These are phyloP conservation scores for Candolleomyces aberdarensis DNA, from an alignment of 768 basidiomycete genomes.

Conservation along the genomic window DNA sequence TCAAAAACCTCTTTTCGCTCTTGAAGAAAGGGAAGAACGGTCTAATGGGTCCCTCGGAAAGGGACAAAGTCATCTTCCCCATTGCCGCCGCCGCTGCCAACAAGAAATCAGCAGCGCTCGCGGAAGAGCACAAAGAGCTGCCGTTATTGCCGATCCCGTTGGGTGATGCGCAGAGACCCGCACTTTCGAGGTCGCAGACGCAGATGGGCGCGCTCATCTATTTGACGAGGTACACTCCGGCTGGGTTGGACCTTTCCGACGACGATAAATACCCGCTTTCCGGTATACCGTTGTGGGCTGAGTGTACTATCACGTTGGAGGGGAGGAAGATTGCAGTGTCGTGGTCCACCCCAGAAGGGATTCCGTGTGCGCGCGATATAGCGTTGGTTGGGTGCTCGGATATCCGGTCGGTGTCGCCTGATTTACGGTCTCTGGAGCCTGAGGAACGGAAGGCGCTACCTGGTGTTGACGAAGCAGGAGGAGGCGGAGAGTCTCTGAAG, in stretches of 20 bases:
- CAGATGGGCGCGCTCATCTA: slow-evolving; percentile 5
- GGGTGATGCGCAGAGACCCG: background rate
- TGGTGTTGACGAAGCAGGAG: background rate
- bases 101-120: slow-evolving; percentile 2
- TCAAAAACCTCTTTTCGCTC: slow-evolving; percentile 13
- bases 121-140: background rate
- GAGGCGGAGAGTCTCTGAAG: slow-evolving; percentile 41
- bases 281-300: slow-evolving; percentile 1
- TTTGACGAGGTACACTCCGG: background rate
- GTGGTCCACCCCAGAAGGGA: slow-evolving; percentile 2
- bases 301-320: slow-evolving; percentile 9
- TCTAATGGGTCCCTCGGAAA: background rate
- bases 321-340: slow-evolving; percentile 12
- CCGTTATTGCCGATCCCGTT: slow-evolving; percentile 3
- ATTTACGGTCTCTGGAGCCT: slow-evolving; percentile 32
- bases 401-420: slow-evolving; percentile 51
- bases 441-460: slow-evolving; percentile 46
- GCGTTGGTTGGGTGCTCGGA: slow-evolving; percentile 53
- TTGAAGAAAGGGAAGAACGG: slow-evolving; percentile 17
- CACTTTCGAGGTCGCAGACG: slow-evolving; percentile 4
- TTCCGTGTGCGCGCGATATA: slow-evolving; percentile 43
- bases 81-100: background rate
- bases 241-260: background rate
- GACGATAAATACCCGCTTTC: too few species aligned
- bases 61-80: slow-evolving; percentile 3